Conservation (phyloP, 306 rosid species). For the Ammopiptanthus mongolicus region DNA sequence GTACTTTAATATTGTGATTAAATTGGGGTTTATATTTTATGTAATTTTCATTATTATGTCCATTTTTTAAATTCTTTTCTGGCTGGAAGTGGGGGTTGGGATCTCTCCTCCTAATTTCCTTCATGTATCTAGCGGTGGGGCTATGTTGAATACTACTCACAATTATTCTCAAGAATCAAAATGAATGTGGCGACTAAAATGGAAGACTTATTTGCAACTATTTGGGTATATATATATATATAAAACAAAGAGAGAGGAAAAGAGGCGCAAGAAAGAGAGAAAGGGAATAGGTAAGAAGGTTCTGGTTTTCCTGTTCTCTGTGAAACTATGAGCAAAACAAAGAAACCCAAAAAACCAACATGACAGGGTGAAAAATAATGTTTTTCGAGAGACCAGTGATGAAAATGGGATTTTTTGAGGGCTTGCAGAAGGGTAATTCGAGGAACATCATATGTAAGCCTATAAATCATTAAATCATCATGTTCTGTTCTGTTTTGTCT, state of each 20-base stretch:
- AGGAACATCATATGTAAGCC: constrained; percentile 67
- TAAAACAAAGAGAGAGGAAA: not conserved
- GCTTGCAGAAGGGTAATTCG: constrained; percentile 97
- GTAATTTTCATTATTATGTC: too few species aligned
- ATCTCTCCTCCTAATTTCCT: too few species aligned
- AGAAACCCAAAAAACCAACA: constrained; percentile 93
- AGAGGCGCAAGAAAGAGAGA: not conserved
- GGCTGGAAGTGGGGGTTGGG: too few species aligned
- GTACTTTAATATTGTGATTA: not conserved
- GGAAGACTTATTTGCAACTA: too few species aligned
- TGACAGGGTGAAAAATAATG: constrained; percentile 87
- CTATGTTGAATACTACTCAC: too few species aligned
- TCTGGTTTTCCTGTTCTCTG: constrained; percentile 86
- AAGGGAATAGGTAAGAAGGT: constrained; percentile 47
- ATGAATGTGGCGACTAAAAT: too few species aligned
- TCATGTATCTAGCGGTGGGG: too few species aligned
- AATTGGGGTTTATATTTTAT: constrained; percentile 12
- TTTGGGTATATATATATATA: too few species aligned
- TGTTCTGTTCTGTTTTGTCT: too few species aligned
- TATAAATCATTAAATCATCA: too few species aligned
- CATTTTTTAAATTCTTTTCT: too few species aligned
- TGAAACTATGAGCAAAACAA: constrained; percentile 92
- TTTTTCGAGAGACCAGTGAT: constrained; percentile 79
- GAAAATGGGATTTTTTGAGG: constrained; percentile 95
- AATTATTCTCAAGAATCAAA: too few species aligned